Percentiles rank a stretch among this genome's conserved stretches.
phyloP scores from a whole-genome alignment of 176 grass and related monocot genomes.

The Aegilops longissima region DNA sequence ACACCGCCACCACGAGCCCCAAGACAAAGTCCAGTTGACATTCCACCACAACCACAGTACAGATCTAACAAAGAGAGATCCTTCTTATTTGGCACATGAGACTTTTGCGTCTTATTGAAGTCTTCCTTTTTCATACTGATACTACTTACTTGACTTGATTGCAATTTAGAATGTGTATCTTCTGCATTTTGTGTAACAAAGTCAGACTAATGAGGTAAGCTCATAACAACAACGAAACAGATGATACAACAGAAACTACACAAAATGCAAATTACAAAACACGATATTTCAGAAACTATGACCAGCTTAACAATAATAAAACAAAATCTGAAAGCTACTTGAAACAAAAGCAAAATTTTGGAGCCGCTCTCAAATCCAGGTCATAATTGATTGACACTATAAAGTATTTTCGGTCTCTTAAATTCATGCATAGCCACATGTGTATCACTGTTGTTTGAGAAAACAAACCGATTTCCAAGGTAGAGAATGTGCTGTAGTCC shows the following conservation, averaged over 20 bases:
- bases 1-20: constrained; percentile 66
- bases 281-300: constrained; percentile 13
- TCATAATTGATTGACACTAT: neutral
- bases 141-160: constrained; percentile 36
- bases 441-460: constrained; percentile 12
- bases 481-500: constrained; percentile 82
- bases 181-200: constrained; percentile 45
- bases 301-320: neutral
- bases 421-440: neutral
- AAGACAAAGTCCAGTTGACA: constrained; percentile 93
- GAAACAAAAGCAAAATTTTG: constrained; percentile 20
- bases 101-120: constrained; percentile 37
- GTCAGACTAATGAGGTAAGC: constrained; percentile 6
- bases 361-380: neutral
- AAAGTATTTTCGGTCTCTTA: constrained; percentile 10
- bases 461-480: constrained; percentile 49
- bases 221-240: constrained; percentile 1
- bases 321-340: constrained; percentile 11
- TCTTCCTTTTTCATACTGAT: constrained; percentile 26
- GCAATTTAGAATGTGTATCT: constrained; percentile 26
- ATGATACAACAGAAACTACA: constrained; percentile 25
- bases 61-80: constrained; percentile 85
- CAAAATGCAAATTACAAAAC: constrained; percentile 11
- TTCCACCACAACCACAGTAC: constrained; percentile 89
- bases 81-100: constrained; percentile 35